Evolutionary conservation across 208 protist genomes (phyloP).

Genomic region (Trypanosoma brucei): DNA sequence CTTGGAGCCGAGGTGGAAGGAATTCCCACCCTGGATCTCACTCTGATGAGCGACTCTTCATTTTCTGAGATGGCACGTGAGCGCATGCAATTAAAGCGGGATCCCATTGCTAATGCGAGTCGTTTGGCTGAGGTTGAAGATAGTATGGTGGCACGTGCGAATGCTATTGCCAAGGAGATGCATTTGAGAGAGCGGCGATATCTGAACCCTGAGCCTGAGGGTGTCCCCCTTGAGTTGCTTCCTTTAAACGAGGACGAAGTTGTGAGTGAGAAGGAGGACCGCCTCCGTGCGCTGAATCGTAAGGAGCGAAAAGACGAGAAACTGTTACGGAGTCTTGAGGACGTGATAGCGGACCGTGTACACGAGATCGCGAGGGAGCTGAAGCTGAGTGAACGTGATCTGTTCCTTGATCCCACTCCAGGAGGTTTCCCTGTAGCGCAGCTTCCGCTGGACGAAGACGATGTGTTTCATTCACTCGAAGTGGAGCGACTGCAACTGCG

Average conservation of each 20-base stretch:
- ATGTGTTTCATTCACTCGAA: conserved; percentile 52
- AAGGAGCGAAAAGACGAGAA: conserved; percentile 40
- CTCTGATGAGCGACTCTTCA: conserved; percentile 41
- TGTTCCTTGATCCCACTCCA: conserved; percentile 61
- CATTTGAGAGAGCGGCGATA: conserved; percentile 49
- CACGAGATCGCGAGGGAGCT: conserved; percentile 60
- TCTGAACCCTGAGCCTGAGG: conserved; percentile 57
- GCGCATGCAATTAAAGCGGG: conserved; percentile 32
- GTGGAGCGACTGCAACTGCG: conserved; percentile 34
- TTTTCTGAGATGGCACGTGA: conserved; percentile 46
- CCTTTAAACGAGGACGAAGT: conserved; percentile 58
- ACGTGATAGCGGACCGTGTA: conserved; percentile 47
- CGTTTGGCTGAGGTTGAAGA: conserved; percentile 68
- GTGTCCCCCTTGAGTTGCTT: conserved; percentile 54
- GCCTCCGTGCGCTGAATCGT: conserved; percentile 51
- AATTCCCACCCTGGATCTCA: conserved; percentile 54
- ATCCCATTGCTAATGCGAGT: conserved; percentile 51
- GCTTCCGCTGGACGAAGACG: conserved; percentile 61
- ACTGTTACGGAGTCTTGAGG: conserved; percentile 34
- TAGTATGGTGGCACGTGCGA: conserved; percentile 54
- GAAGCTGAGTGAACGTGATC: conserved; percentile 62
- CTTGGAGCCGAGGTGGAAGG: conserved; percentile 63
- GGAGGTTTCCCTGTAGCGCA: conserved; percentile 50
- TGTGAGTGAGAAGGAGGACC: conserved; percentile 50
- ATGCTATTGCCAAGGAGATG: conserved; percentile 47